These are phyloP conservation scores for Zasmidium cellare DNA, from an alignment of 2,329 filamentous ascomycete genomes.

Conservation along the genomic window DNA sequence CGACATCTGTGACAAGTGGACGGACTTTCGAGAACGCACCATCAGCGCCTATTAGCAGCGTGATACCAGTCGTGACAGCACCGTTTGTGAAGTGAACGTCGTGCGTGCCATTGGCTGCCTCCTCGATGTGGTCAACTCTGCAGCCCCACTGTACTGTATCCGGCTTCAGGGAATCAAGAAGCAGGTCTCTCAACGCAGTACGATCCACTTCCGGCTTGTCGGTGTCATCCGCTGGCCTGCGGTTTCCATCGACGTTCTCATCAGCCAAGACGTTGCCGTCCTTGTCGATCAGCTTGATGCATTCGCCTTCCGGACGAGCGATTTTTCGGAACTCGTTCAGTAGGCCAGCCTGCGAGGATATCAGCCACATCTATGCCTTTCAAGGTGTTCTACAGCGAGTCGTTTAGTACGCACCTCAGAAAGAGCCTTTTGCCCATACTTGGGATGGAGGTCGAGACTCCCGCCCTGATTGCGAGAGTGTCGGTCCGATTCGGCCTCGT, in stretches of 20 bases:
- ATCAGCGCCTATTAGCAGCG: conserved; percentile 46
- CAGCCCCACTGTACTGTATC: conserved; percentile 34
- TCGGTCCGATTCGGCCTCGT: conserved; percentile 22
- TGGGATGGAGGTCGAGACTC: conserved; percentile 33
- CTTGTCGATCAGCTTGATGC: conserved; percentile 14
- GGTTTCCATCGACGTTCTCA: conserved; percentile 8
- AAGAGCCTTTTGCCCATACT: conserved; percentile 31
- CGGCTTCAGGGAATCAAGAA: conserved; percentile 32
- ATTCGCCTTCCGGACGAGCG: conserved; percentile 29
- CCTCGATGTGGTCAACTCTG: conserved; percentile 22
- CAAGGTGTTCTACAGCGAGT: conserved; percentile 13
- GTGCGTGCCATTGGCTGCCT: conserved; percentile 1
- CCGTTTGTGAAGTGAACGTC: conserved; percentile 35
- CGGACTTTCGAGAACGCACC: conserved; percentile 44
- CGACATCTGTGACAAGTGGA: conserved; percentile 27
- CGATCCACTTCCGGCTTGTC: conserved; percentile 38
- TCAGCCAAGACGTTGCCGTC: conserved; percentile 18
- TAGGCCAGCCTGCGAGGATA: conserved; percentile 28
- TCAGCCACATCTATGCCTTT: background rate
- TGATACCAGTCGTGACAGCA: conserved; percentile 34
- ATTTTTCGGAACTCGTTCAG: conserved; percentile 28
- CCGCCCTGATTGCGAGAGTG: conserved; percentile 31
- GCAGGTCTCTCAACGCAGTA: conserved; percentile 31
- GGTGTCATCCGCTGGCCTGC: background rate
- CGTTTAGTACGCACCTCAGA: conserved; percentile 18